These are phyloP conservation scores for Leucocoprinus birnbaumii DNA, from an alignment of 768 basidiomycete genomes.

Conservation along the genomic window DNA sequence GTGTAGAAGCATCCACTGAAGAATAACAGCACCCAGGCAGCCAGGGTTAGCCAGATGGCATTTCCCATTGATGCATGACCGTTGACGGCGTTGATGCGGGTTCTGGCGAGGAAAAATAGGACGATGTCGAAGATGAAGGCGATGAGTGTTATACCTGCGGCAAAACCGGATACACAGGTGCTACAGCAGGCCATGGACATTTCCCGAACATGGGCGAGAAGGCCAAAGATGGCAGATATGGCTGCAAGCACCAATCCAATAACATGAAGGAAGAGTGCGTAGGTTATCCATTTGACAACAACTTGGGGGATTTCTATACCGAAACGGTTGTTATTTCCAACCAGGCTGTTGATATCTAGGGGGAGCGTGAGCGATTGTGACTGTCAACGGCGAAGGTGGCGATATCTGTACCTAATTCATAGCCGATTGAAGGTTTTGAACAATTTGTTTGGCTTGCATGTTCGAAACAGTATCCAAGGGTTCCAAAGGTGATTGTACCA, in stretches of 20 bases:
- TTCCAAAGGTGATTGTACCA: constrained; percentile 81
- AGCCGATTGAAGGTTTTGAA: constrained; percentile 80
- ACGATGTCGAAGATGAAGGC: constrained; percentile 94
- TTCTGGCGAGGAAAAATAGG: constrained; percentile 86
- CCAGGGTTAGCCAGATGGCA: constrained; percentile 89
- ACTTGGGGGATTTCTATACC: constrained; percentile 75
- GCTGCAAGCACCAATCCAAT: constrained; percentile 78
- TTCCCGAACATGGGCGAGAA: constrained; percentile 85
- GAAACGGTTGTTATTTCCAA: constrained; percentile 66
- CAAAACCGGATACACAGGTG: constrained; percentile 78
- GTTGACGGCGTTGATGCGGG: constrained; percentile 78
- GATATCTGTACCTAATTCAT: constrained; percentile 63
- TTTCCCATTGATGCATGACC: constrained; percentile 82
- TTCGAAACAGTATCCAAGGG: constrained; percentile 83
- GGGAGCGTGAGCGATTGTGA: constrained; percentile 8
- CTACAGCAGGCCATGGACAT: constrained; percentile 85
- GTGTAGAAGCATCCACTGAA: constrained; percentile 89
- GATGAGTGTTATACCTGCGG: constrained; percentile 71
- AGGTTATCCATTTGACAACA: constrained; percentile 93
- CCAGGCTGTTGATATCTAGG: constrained; percentile 77
- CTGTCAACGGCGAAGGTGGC: background rate
- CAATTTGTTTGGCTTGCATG: constrained; percentile 59
- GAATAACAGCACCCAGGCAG: constrained; percentile 82
- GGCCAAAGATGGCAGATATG: constrained; percentile 73
- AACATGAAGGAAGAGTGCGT: constrained; percentile 88